These are phyloP conservation scores for Westerdykella sp. DNA, from an alignment of 2,329 filamentous ascomycete species.

Conservation along the genomic window DNA sequence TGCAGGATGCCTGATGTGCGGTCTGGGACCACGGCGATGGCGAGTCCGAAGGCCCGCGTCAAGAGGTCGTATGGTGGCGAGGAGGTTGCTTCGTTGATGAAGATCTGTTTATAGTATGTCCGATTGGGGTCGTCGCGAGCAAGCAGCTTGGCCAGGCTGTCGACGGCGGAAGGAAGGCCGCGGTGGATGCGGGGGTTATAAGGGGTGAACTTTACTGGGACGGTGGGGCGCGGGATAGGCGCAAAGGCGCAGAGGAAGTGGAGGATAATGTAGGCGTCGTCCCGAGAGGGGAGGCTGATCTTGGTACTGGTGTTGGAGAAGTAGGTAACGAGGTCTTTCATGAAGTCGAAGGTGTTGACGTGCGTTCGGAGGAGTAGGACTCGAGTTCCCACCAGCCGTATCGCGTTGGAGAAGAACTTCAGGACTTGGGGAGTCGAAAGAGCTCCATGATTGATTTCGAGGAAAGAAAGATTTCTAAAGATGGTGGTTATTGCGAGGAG, in stretches of 20 bases:
- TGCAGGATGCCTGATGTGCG: conserved; percentile 48
- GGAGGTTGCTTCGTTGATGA: conserved; percentile 62
- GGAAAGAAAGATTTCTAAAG: conserved; percentile 85
- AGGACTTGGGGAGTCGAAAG: conserved; percentile 73
- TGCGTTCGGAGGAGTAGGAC: conserved; percentile 78
- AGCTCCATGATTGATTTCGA: conserved; percentile 65
- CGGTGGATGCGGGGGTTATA: conserved; percentile 78
- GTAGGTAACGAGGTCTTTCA: conserved; percentile 89
- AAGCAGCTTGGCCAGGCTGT: conserved; percentile 83
- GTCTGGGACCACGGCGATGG: conserved; percentile 79
- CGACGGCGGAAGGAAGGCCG: conserved; percentile 84
- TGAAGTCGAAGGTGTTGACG: conserved; percentile 85
- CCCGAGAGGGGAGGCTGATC: conserved; percentile 74
- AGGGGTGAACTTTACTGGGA: conserved; percentile 63
- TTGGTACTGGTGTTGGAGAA: conserved; percentile 81
- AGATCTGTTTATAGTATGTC: conserved; percentile 74
- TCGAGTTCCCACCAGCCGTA: conserved; percentile 81
- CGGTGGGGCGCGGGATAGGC: conserved; percentile 64
- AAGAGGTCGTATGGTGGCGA: conserved; percentile 69
- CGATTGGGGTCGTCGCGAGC: conserved; percentile 92
- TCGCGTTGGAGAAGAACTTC: conserved; percentile 75
- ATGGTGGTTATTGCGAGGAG: conserved; percentile 89
- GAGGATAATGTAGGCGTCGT: conserved; percentile 79
- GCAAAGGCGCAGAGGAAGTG: conserved; percentile 89
- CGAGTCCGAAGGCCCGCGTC: conserved; percentile 78